Base-by-base conservation (phyloP, 768 basidiomycete species). In the Mycena filopes region DNA sequence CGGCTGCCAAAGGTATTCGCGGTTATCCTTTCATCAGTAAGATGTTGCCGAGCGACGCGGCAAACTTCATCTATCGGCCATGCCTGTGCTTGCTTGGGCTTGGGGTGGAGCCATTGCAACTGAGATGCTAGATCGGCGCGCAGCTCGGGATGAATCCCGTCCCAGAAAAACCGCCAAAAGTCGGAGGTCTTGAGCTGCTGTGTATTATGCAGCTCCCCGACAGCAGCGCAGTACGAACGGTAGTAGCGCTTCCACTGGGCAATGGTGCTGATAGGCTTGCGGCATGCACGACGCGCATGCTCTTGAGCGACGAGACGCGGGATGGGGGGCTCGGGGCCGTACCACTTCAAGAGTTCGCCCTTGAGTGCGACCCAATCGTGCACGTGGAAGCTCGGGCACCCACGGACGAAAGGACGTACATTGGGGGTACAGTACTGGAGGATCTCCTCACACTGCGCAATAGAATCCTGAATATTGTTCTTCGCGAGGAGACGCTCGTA, bases 221-320 rank as follows among this genome's bases (percentile, higher is more conserved):
- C 47, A 21, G 15, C 47, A 15, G 47, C 47, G 47, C 47, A 48
- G 47, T 48, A 29, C 25, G 47, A 48, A 21, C 47, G 47, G 25
- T 48, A 48, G 47, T 48, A 29, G 20, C 47, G 47, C 26, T 48
- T 48, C 47, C 26, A 48, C 26, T 48, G 47, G 16, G 47, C 26
- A 7, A 48, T 21, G 12, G 45, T 46, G 21, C 45, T 1, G 25
- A 25, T 25, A 12, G 45, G 45, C 7, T 3, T 15, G 5, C 36
- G 36, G 4, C 2, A 2, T 36, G 36, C 36, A 36, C 15, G 36
- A 36, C 15, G 36, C 12, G 21, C 21, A 23, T 46, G 45, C n/a
- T 11, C 12, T 8, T 25, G n/a, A 5, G 25, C 45, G 45, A 46
- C 45, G 21, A 13, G 21, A 21, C 8, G 23, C 12, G 45, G 45